A percentile compares a stretch with the other conserved stretches of the same genome.
Conservation (phyloP, 345 rosid genomes). For the Arabis alpina region DNA sequence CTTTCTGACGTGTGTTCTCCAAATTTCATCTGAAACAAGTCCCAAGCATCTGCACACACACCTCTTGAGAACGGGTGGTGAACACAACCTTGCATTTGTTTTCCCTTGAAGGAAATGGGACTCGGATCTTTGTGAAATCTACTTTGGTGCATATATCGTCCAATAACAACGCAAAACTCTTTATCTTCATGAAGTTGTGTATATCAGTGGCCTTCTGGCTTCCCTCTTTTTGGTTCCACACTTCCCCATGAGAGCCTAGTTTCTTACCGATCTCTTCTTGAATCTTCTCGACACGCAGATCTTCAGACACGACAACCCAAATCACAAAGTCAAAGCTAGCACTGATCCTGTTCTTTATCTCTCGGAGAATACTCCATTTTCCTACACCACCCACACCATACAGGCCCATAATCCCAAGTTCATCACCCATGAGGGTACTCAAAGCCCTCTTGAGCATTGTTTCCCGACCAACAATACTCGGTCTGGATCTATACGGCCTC, state of each 20-base stretch:
- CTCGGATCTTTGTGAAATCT: conserved; percentile 22
- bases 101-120: conserved; percentile 18
- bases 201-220: conserved; percentile 15
- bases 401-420: conserved; percentile 14
- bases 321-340: conserved; percentile 19
- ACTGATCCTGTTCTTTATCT: conserved; percentile 18
- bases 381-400: conserved; percentile 19
- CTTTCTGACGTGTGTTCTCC: not conserved
- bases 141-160: conserved; percentile 23
- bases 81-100: conserved; percentile 28
- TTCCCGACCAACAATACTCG: conserved; percentile 26
- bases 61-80: conserved; percentile 32
- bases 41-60: conserved; percentile 27
- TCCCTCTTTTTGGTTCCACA: conserved; percentile 18
- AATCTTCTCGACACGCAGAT: conserved; percentile 13
- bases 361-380: conserved; percentile 34
- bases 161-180: conserved; percentile 3
- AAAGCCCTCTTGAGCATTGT: conserved; percentile 10
- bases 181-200: not conserved
- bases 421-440: not conserved
- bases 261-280: conserved; percentile 32
- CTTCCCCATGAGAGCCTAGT: not conserved
- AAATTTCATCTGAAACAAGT: conserved; percentile 28
- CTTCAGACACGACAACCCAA: conserved; percentile 18
- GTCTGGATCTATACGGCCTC: conserved; percentile 2